Evolutionary conservation across 1,284 basidiomycete species (phyloP).

Genomic region (Melanopsichium pennsylvanicum): DNA sequence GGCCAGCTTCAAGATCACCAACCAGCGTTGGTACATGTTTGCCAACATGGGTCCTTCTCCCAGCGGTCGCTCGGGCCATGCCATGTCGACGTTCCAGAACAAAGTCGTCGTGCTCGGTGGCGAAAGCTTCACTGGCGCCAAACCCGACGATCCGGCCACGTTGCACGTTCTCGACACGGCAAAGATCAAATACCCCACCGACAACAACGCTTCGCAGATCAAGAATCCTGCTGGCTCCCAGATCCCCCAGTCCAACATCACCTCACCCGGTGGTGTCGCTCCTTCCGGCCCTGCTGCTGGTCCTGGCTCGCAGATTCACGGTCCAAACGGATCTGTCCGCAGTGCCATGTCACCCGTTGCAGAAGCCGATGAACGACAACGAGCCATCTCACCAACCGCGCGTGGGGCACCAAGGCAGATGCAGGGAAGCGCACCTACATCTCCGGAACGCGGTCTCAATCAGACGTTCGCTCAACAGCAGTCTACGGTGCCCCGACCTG

Average conservation of each 20-base stretch:
- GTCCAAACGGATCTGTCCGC: slow-evolving; percentile 19
- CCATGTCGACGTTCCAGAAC: slow-evolving; percentile 87
- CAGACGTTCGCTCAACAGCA: slow-evolving; percentile 17
- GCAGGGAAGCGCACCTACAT: slow-evolving; percentile 12
- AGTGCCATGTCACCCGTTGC: slow-evolving; percentile 43
- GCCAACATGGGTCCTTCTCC: slow-evolving; percentile 98
- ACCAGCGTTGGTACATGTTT: slow-evolving; percentile 93
- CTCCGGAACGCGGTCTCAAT: slow-evolving; percentile 16
- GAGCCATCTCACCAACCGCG: slow-evolving; percentile 42
- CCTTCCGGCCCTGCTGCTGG: slow-evolving; percentile 11
- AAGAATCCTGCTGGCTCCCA: slow-evolving; percentile 18
- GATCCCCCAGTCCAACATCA: slow-evolving; percentile 34
- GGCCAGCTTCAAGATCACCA: slow-evolving; percentile 90
- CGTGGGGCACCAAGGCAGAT: slow-evolving; percentile 8
- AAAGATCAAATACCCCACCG: slow-evolving; percentile 65
- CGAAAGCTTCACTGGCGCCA: slow-evolving; percentile 78
- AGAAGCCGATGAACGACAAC: slow-evolving; percentile 33
- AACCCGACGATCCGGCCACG: slow-evolving; percentile 80
- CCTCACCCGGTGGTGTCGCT: slow-evolving; percentile 10
- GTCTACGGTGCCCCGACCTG: slow-evolving; percentile 4
- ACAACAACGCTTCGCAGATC: slow-evolving; percentile 47
- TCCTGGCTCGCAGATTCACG: slow-evolving; percentile 20
- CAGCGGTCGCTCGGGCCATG: slow-evolving; percentile 88
- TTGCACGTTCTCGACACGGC: slow-evolving; percentile 74
- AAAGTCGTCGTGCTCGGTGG: slow-evolving; percentile 93